Percentiles rank a stretch among this genome's conserved stretches.
Conservation (phyloP, 192 early-diverging fungal species). For the Helicostylum pulchrum region DNA sequence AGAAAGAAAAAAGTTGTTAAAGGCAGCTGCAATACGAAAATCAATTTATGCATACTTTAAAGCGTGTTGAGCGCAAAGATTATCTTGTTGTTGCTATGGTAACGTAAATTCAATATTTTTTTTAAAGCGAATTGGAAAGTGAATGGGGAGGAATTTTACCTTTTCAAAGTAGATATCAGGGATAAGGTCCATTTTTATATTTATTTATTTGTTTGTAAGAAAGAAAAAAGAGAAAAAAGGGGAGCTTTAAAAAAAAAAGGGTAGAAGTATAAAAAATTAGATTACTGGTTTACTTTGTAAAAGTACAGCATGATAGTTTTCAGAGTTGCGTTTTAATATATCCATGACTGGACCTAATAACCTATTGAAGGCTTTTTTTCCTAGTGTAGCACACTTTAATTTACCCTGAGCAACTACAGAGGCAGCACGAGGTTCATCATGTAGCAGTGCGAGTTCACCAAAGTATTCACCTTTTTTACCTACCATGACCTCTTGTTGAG, state of each 20-base stretch:
- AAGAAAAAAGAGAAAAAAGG: background rate
- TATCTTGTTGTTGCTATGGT: conserved; percentile 66
- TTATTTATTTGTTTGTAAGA: background rate
- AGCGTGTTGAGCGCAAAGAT: conserved; percentile 80
- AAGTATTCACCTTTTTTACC: conserved; percentile 91
- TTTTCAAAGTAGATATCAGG: conserved; percentile 34
- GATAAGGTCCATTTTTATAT: conserved; percentile 31
- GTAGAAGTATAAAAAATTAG: too few species aligned
- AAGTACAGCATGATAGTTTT: conserved; percentile 12
- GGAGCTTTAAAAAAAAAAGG: too few species aligned
- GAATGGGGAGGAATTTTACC: background rate
- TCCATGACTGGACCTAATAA: conserved; percentile 93
- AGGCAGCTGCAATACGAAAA: background rate
- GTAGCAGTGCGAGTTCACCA: conserved; percentile 94
- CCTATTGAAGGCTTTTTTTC: conserved; percentile 93
- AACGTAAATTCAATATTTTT: too few species aligned
- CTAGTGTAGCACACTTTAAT: conserved; percentile 94
- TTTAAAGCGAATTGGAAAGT: too few species aligned
- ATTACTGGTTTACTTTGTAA: background rate
- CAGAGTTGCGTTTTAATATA: conserved; percentile 90
- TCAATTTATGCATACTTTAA: conserved; percentile 45
- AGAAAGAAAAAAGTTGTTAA: background rate
- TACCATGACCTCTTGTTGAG: conserved; percentile 68
- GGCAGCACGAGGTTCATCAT: conserved; percentile 87
- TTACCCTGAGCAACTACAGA: conserved; percentile 84